Evolutionary conservation across 2,329 filamentous ascomycete species (phyloP), one percentile per base, ranked within the genome.

Genomic region (Colletotrichum zoysiae): DNA sequence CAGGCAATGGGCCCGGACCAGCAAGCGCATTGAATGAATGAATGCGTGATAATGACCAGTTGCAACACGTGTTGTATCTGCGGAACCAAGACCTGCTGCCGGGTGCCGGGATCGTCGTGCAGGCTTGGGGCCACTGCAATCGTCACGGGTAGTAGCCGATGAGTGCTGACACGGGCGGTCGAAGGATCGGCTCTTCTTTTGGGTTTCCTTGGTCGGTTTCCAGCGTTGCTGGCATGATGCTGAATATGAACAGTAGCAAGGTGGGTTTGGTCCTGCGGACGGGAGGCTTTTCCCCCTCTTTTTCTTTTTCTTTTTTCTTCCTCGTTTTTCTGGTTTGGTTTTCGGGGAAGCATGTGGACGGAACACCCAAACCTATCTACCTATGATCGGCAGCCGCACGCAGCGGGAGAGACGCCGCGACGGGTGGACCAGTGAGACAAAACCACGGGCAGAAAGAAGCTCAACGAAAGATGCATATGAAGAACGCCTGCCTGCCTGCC

Each of bases 71-170:
- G 35, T 23, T 38, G 35, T 23, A n/a, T 40, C 46, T 51, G 46
- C 20, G 14, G 20, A 12, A 23, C 11, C 30, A 53, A 46, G 20
- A 38, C 46, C 14, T 23, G 30, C 33, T 60, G 46, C 46, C 53
- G 58, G 65, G 42, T 56, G 65, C 69, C 40, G 65, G 68, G 65
- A 64, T 71, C 59, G 65, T 48, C 68, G 60, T 46, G 26, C 55
- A 60, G 59, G 40, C 53, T n/a, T 46, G 38, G 23, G 68, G 51
- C 63, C 58, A 65, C 69, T 63, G 65, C 51, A 71, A 68, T 63
- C 35, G 65, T 62, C 62, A 48, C 9, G 20, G 44, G 64, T 64
- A 35, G 56, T 51, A 50, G 33, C 55, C 55, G 14, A 18, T 16
- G 33, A 14, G 59, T 57, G 40, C 63, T 53, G 40, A 30, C 51